Evolutionary conservation across 1,284 basidiomycete species (phyloP).

Genomic region (Rhodotorula sp.): DNA sequence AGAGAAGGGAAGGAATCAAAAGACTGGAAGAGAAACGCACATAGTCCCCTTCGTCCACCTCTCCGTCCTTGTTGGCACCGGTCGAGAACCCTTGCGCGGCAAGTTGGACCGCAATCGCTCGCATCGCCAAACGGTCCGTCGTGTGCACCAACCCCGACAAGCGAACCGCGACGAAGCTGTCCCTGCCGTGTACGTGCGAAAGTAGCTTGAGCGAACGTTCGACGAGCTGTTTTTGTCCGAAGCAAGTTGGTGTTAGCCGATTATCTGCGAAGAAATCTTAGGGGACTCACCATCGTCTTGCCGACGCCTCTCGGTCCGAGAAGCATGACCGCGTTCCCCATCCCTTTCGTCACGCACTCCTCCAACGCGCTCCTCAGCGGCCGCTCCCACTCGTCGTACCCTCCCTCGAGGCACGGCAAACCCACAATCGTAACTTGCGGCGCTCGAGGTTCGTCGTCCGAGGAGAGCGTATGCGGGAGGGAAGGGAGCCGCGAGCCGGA

Average conservation of each 20-base stretch:
- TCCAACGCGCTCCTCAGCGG: constrained; percentile 38
- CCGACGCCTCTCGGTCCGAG: constrained; percentile 44
- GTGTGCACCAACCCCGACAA: constrained; percentile 81
- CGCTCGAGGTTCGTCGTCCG: not conserved
- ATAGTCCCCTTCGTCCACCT: constrained; percentile 49
- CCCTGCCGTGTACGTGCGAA: constrained; percentile 23
- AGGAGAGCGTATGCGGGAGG: not conserved
- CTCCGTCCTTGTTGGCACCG: constrained; percentile 10
- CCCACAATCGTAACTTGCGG: not conserved
- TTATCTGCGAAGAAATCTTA: not conserved
- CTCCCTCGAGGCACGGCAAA: constrained; percentile 28
- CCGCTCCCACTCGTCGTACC: constrained; percentile 34
- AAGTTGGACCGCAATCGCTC: constrained; percentile 84
- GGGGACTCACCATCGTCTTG: constrained; percentile 37
- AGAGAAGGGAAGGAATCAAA: too few species aligned
- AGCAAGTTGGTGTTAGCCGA: too few species aligned
- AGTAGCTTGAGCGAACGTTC: constrained; percentile 39
- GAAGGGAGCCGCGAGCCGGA: constrained; percentile 17
- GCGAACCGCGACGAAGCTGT: constrained; percentile 66
- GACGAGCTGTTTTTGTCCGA: constrained; percentile 29
- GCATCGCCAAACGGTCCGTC: constrained; percentile 82
- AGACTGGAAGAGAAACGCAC: constrained; percentile 30
- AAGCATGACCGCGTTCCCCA: constrained; percentile 44
- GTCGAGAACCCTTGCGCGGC: constrained; percentile 44
- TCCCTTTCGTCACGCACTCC: constrained; percentile 41